These are phyloP conservation scores for Aspergillus spinulosporus DNA, from an alignment of 2,329 filamentous ascomycete genomes.

Conservation along the genomic window DNA sequence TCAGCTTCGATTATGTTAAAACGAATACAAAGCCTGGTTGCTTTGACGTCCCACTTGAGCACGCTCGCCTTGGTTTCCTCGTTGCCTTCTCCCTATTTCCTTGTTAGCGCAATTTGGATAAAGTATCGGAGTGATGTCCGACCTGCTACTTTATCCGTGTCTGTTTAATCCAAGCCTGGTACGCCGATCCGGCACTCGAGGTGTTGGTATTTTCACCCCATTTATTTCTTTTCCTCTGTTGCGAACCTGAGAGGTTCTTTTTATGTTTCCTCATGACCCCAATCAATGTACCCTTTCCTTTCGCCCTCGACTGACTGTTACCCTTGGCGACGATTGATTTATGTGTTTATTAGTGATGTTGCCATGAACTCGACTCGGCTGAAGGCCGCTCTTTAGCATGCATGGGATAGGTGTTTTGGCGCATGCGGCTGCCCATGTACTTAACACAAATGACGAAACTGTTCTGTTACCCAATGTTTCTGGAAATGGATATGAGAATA, in stretches of 20 bases:
- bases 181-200: not conserved
- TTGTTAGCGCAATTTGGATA: slow-evolving; percentile 14
- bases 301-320: slow-evolving; percentile 5
- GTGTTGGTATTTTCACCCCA: not conserved
- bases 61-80: not conserved
- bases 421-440: slow-evolving; percentile 29
- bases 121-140: not conserved
- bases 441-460: slow-evolving; percentile 17
- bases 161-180: not conserved
- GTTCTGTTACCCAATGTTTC: not conserved
- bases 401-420: slow-evolving; percentile 43
- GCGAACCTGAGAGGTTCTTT: not conserved
- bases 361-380: slow-evolving; percentile 33
- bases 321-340: slow-evolving; percentile 11
- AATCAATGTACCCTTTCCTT: slow-evolving; percentile 15
- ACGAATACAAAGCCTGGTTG: slow-evolving; percentile 38
- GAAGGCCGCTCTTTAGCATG: slow-evolving; percentile 35
- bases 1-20: not conserved
- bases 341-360: slow-evolving; percentile 26
- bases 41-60: slow-evolving; percentile 27
- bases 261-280: not conserved
- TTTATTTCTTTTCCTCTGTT: not conserved
- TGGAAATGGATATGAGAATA: not conserved
- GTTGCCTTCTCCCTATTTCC: slow-evolving; percentile 15
- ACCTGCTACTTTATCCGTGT: not conserved